These are phyloP conservation scores for Cytospora schulzeri DNA, from an alignment of 2,329 filamentous ascomycete species.

Conservation along the genomic window DNA sequence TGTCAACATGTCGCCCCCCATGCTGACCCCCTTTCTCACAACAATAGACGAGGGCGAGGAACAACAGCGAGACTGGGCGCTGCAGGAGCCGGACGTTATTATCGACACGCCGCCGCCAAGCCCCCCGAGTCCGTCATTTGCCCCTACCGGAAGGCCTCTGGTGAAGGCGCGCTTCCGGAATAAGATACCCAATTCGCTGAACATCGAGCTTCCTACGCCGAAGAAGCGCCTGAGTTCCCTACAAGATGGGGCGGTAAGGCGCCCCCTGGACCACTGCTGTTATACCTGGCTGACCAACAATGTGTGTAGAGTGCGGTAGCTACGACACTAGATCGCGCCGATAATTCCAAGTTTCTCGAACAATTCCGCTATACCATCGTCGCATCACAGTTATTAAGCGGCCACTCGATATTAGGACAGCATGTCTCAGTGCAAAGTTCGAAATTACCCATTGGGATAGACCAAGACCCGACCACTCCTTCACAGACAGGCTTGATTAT, in stretches of 20 bases:
- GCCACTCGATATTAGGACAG: constrained; percentile 58
- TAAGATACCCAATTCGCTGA: constrained; percentile 48
- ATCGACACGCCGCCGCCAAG: constrained; percentile 48
- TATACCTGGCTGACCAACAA: constrained; percentile 12
- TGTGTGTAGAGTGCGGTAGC: constrained; percentile 64
- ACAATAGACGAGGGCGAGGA: constrained; percentile 54
- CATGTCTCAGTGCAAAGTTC: constrained; percentile 32
- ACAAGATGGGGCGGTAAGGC: constrained; percentile 42
- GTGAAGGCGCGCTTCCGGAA: constrained; percentile 56
- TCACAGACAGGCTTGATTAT: constrained; percentile 50
- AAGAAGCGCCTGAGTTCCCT: constrained; percentile 27
- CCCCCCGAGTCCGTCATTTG: constrained; percentile 53
- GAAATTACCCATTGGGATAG: constrained; percentile 9
- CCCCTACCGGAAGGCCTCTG: constrained; percentile 57
- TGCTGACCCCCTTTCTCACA: constrained; percentile 29
- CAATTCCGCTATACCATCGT: constrained; percentile 93
- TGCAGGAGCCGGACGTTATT: constrained; percentile 41
- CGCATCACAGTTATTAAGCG: constrained; percentile 83
- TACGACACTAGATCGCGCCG: constrained; percentile 71
- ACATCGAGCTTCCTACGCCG: constrained; percentile 46
- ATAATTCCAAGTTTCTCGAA: constrained; percentile 85
- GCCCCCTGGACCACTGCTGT: neutral
- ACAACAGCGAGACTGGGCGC: constrained; percentile 50
- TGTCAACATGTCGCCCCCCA: constrained; percentile 23
- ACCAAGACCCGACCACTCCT: constrained; percentile 36